A percentile compares a stretch with the other conserved stretches of the same genome.
phyloP scores from a whole-genome alignment of 768 basidiomycete species.

The Amanita thiersii region DNA sequence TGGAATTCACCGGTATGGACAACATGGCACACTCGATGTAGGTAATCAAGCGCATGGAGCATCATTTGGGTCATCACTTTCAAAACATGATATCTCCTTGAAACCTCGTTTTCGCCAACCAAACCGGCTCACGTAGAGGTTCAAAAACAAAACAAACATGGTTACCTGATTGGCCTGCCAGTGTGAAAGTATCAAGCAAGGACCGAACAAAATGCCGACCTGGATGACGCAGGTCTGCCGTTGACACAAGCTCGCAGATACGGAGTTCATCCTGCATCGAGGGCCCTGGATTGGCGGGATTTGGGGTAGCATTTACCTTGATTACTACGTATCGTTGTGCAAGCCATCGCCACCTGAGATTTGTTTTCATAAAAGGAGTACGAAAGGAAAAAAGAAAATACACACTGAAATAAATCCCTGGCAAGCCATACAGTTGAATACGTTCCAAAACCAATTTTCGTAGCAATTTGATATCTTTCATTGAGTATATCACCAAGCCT shows the following conservation, averaged over 20 bases:
- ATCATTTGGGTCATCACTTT: neutral
- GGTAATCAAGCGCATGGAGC: neutral
- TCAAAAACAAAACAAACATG: slow-evolving; percentile 72
- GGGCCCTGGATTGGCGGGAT: neutral
- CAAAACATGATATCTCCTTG: neutral
- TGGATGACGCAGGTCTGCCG: slow-evolving; percentile 27
- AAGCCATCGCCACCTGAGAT: too few relatives aligned
- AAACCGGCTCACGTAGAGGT: slow-evolving; percentile 55
- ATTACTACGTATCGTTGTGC: too few relatives aligned
- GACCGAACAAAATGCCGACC: too few relatives aligned
- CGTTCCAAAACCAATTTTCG: slow-evolving; percentile 40
- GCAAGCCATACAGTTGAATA: slow-evolving; percentile 32
- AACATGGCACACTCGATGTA: too few relatives aligned
- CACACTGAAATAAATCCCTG: too few relatives aligned
- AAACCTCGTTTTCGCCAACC: slow-evolving; percentile 51
- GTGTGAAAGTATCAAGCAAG: slow-evolving; percentile 71
- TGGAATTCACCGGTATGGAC: too few relatives aligned
- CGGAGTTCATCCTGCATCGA: neutral
- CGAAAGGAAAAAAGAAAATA: too few relatives aligned
- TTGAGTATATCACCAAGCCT: too few relatives aligned
- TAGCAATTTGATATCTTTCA: slow-evolving; percentile 37
- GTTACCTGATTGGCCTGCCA: slow-evolving; percentile 66
- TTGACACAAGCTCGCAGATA: slow-evolving; percentile 41
- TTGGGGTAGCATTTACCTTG: slow-evolving; percentile 14
- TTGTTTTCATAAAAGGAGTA: too few relatives aligned